These are phyloP conservation scores for Auriculariales sp. DNA, from an alignment of 768 basidiomycete genomes.

Conservation along the genomic window DNA sequence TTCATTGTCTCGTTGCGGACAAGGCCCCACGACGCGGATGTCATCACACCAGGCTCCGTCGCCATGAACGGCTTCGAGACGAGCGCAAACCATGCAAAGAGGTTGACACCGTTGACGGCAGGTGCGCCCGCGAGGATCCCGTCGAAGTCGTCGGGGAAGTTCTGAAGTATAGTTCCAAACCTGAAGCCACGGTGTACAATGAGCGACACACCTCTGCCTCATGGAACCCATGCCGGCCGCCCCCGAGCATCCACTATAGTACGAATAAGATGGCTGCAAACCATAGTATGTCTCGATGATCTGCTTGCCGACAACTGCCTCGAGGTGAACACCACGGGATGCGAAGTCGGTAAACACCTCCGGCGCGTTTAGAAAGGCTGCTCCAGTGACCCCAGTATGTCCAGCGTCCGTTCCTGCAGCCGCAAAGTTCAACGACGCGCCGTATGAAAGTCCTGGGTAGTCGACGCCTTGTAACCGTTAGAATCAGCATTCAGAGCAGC, in stretches of 20 bases:
- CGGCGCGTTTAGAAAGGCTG: slow-evolving; percentile 9
- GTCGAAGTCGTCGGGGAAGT: slow-evolving; percentile 20
- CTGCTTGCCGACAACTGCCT: slow-evolving; percentile 13
- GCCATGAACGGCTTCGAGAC: neutral
- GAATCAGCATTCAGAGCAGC: no score
- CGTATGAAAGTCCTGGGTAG: slow-evolving; percentile 10
- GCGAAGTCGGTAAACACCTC: slow-evolving; percentile 17
- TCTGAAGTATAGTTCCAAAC: no score
- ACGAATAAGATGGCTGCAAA: slow-evolving; percentile 9
- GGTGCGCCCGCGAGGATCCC: slow-evolving; percentile 19
- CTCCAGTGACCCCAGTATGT: slow-evolving; percentile 12
- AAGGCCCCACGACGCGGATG: slow-evolving; percentile 7
- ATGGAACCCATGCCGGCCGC: slow-evolving; percentile 18
- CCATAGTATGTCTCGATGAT: slow-evolving; percentile 16
- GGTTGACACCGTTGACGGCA: slow-evolving; percentile 11
- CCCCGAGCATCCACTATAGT: slow-evolving; percentile 19
- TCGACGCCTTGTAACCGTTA: no score
- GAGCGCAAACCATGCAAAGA: no score
- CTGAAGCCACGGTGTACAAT: no score
- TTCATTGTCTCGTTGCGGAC: slow-evolving; percentile 17
- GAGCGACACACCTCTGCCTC: no score
- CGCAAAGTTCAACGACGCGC: slow-evolving; percentile 12
- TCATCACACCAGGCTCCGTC: neutral
- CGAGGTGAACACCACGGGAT: slow-evolving; percentile 15
- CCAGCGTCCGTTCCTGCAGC: slow-evolving; percentile 14